A percentile compares a stretch with the other conserved stretches of the same genome.
Conservation (phyloP, 2,329 filamentous ascomycete species). For the Lizonia empirigonia region DNA sequence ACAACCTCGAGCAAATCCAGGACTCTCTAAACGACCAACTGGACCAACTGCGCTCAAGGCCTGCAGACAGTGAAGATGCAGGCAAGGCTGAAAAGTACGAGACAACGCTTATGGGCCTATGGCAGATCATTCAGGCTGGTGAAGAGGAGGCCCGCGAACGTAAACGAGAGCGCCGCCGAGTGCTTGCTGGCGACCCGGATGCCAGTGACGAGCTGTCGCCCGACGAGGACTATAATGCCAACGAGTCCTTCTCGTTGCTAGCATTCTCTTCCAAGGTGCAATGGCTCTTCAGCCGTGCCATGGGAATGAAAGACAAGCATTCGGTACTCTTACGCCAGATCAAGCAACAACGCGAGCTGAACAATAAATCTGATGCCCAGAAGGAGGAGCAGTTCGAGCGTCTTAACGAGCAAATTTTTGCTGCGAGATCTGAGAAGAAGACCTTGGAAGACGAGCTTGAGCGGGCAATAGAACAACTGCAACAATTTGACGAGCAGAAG, state of each 20-base stretch:
- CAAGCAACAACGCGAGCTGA: constrained; percentile 91
- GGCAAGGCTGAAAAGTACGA: constrained; percentile 54
- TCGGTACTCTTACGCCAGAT: constrained; percentile 88
- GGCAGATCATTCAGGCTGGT: constrained; percentile 57
- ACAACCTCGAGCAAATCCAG: constrained; percentile 47
- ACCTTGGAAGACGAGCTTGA: constrained; percentile 45
- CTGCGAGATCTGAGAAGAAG: constrained; percentile 43
- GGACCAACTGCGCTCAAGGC: constrained; percentile 31
- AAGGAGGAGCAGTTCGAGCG: constrained; percentile 48
- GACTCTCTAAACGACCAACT: constrained; percentile 40
- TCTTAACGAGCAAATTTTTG: constrained; percentile 51
- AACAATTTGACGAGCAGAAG: constrained; percentile 39
- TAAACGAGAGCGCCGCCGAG: constrained; percentile 42
- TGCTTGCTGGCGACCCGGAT: constrained; percentile 58
- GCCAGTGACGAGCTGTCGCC: constrained; percentile 67
- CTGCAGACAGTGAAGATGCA: constrained; percentile 23
- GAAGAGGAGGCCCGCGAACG: constrained; percentile 50
- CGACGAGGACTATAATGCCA: constrained; percentile 63
- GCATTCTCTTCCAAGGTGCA: constrained; percentile 81
- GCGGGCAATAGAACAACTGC: constrained; percentile 41
- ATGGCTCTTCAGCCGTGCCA: constrained; percentile 77
- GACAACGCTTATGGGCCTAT: constrained; percentile 56
- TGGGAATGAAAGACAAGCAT: constrained; percentile 83
- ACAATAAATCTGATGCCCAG: constrained; percentile 76
- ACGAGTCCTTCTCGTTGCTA: constrained; percentile 71